Evolutionary conservation across 2,329 filamentous ascomycete genomes (phyloP), one percentile per base, ranked within the genome.

Genomic region (Biscogniauxia marginata): DNA sequence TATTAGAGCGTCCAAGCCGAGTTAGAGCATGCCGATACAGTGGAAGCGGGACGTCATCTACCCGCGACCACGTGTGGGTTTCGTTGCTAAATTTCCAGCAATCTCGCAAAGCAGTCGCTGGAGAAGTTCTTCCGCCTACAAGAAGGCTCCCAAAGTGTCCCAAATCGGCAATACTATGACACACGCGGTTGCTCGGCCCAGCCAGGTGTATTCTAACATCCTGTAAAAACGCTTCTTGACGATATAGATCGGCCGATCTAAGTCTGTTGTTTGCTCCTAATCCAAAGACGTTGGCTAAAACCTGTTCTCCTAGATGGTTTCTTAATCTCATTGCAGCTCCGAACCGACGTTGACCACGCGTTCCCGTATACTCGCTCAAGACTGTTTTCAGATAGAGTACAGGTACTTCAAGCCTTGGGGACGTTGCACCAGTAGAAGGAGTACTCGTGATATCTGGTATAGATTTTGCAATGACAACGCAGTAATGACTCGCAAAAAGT

Each of bases 401-500:
- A 1, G 54, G 54, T 3, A 61, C 20, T 9, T 46, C 20, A 47
- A 55, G 50, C n/a, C 25, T 7, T 19, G 23, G n/a, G 6, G 6
- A 7, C 16, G 48, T 21, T 16, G 39, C 16, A 30, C 25, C 53
- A 23, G 16, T 50, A 3, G 49, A 22, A 19, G 18, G 11, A 13
- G 22, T 19, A 43, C 19, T 8, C 11, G 9, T 44, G 3, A 16
- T 39, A 53, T 43, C 54, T 22, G 57, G 20, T 49, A 52, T 59
- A 23, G 60, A 84, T 45, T 76, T 80, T 13, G 91, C 90, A 50
- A 85, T 78, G 7, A 96, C 78, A 46, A 97, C 74, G 64, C 93
- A 89, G 72, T 96, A 96, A 72, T 97, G 93, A 30, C 86, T 86
- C 2, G 84, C 85, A 71, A 96, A 96, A 0, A 96, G 77, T 2